Evolutionary conservation across 441 rosid species (phyloP).

Genomic region (Pelargonium citronellum): DNA sequence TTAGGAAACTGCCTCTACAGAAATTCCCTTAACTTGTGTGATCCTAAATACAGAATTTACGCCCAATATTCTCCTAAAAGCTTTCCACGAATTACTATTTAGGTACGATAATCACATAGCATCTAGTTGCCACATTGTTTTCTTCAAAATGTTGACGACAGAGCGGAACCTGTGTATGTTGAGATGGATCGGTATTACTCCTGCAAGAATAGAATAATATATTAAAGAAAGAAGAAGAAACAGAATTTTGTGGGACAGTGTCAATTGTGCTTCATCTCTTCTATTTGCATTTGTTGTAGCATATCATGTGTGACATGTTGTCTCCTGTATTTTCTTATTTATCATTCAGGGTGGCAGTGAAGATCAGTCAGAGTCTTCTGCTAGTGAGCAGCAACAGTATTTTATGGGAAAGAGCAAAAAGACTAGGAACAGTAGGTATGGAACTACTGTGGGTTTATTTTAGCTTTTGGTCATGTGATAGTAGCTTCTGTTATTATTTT

Average conservation of each 20-base stretch:
- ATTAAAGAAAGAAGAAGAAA: neutral
- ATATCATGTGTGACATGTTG: constrained; percentile 2
- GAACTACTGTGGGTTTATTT: constrained; percentile 18
- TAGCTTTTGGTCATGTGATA: constrained; percentile 11
- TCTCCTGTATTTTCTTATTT: constrained; percentile 17
- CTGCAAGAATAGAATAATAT: neutral
- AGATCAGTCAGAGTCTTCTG: constrained; percentile 35
- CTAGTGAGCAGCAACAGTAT: constrained; percentile 36
- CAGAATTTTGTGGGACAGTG: neutral
- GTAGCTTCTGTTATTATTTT: constrained; percentile 8
- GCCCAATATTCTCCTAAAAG: too few relatives aligned
- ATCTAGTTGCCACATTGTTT: neutral
- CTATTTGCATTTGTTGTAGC: neutral
- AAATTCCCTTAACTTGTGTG: neutral
- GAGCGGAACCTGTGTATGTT: neutral
- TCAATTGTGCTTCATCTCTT: neutral
- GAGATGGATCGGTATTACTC: neutral
- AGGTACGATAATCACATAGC: neutral
- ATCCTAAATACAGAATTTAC: too few relatives aligned
- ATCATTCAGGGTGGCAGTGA: constrained; percentile 56
- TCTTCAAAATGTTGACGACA: neutral
- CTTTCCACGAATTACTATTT: neutral
- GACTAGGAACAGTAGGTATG: constrained; percentile 50
- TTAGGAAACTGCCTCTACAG: too few relatives aligned
- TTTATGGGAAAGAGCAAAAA: constrained; percentile 39